These are phyloP conservation scores for Rhizopus sp. DNA, from an alignment of 371 early-diverging fungal genomes.

Conservation along the genomic window DNA sequence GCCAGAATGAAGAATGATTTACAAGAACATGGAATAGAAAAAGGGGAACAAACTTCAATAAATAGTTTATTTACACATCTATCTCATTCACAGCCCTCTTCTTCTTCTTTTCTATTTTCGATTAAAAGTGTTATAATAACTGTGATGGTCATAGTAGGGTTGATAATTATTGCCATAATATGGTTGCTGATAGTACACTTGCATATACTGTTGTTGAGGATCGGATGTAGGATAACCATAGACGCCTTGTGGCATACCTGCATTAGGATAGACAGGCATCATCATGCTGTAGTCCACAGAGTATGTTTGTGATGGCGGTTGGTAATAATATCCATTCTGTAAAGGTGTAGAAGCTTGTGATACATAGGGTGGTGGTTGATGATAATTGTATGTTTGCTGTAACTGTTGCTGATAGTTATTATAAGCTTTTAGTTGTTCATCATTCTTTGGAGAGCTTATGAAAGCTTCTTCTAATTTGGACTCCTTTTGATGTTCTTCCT, in stretches of 20 bases:
- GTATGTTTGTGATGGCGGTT: neutral
- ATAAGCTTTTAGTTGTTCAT: neutral
- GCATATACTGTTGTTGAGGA: conserved; percentile 17
- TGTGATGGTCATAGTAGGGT: conserved; percentile 17
- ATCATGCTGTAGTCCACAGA: conserved; percentile 17
- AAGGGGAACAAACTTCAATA: neutral
- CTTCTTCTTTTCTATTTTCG: neutral
- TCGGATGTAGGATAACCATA: conserved; percentile 14
- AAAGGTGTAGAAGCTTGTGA: neutral
- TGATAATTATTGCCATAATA: conserved; percentile 8
- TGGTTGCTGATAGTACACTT: conserved; percentile 18
- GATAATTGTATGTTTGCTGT: neutral
- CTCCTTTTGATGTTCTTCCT: neutral
- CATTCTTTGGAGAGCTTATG: neutral
- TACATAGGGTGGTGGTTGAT: neutral
- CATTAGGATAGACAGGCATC: conserved; percentile 20
- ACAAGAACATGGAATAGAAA: neutral
- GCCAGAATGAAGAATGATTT: too few relatives aligned
- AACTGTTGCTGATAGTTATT: neutral
- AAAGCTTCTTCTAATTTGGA: too few relatives aligned
- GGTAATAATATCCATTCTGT: conserved; percentile 15
- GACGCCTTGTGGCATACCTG: conserved; percentile 14
- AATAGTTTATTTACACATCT: neutral
- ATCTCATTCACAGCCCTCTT: neutral
- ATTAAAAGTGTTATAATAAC: conserved; percentile 7